Evolutionary conservation across 768 basidiomycete species (phyloP), one percentile per base, ranked within the genome.

Genomic region (Trametes coccinea): DNA sequence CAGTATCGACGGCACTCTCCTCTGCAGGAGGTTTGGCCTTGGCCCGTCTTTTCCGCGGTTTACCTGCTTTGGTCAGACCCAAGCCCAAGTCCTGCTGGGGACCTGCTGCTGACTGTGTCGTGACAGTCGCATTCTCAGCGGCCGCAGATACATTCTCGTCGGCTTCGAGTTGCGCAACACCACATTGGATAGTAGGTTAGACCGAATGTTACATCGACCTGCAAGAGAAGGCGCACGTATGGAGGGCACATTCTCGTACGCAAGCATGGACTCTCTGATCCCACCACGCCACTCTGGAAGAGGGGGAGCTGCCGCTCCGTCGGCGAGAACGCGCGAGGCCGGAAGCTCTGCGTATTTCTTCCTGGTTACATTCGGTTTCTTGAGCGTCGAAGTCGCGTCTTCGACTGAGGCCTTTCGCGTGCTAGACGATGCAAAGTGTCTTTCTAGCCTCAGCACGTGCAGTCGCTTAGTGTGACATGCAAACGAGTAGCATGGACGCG

Each of bases 271-370:
- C 43, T 62, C 45, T 62, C 51, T 61, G 66, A 66, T 59, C 4
- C 77, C 78, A 45, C 75, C 74, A 43, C 60, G 40, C 79, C 80
- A 85, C 17, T 78, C 75, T 27, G 63, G 66, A 17, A 86, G 68
- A 14, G 85, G 77, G 53, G 70, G 58, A 41, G 80, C 80, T 45
- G 68, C 64, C 17, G 71, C 69, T 44, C 82, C 84, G 70, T 84
- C 79, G 29, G 77, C 75, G 47, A 75, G 70, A 27, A 78, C 53
- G 66, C 74, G 80, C 37, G 70, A 66, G 27, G 76, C 75, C 11
- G 90, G 90, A 5, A 92, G 78, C 30, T 90, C 87, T 16, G 76
- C 70, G 53, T 79, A 82, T 44, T 77, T 81, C 70, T 87, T 91
- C 63, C 71, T 80, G 0, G 79, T 82, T 56, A 75, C 63, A 4